phyloP scores from a whole-genome alignment of 2,329 filamentous ascomycete genomes.

The Fusarium algeriense region DNA sequence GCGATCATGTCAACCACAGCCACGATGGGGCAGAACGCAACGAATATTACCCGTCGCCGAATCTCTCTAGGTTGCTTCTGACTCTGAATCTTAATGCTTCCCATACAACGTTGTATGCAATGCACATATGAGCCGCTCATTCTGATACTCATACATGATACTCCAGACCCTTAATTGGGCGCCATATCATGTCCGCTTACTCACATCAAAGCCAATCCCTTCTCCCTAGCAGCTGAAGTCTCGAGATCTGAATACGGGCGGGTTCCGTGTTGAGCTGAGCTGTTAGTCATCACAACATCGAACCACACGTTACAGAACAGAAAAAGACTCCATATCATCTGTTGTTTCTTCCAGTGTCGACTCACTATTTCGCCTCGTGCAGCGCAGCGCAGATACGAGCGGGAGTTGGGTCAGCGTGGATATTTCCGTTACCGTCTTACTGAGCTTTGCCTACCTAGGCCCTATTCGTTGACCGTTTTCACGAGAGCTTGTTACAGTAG shows the following conservation, averaged over 20 bases:
- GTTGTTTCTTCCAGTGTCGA: conserved; percentile 2
- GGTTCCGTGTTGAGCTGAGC: not conserved
- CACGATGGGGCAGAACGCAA: conserved; percentile 31
- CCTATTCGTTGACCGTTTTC: conserved; percentile 33
- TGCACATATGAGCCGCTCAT: not conserved
- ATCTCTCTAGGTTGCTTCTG: too few species aligned
- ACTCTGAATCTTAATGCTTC: not conserved
- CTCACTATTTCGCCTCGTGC: conserved; percentile 5
- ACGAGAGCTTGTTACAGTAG: conserved; percentile 18
- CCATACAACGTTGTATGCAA: conserved; percentile 35
- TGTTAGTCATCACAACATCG: conserved; percentile 15
- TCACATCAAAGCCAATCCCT: not conserved
- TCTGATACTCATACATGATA: conserved; percentile 2
- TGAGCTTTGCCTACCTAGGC: not conserved
- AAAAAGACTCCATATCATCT: not conserved
- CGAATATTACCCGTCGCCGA: not conserved
- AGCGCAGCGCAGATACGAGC: conserved; percentile 33
- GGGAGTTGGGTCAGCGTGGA: conserved; percentile 3
- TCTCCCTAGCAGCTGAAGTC: not conserved
- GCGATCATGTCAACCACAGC: conserved; percentile 36
- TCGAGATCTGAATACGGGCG: conserved; percentile 2
- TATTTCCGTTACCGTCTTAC: conserved; percentile 10
- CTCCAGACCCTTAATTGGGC: conserved; percentile 1
- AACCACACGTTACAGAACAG: conserved; percentile 8
- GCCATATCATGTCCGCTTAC: conserved; percentile 12